Evolutionary conservation across 208 protist species (phyloP), one percentile per base, ranked within the genome.

Genomic region (Wallacemonas sp.): DNA sequence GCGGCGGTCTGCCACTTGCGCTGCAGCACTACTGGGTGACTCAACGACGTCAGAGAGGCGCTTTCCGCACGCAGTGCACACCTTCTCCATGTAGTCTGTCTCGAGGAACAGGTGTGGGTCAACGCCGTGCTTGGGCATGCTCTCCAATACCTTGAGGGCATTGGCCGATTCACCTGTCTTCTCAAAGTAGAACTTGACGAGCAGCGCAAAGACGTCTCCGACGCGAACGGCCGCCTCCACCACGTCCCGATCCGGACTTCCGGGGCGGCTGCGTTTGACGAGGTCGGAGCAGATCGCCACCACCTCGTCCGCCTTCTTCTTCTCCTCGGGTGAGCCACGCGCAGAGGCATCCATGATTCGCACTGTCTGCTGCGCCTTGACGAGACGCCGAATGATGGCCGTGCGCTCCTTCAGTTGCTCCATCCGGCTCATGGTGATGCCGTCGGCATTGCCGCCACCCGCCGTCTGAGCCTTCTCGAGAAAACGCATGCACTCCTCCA

Each of bases 121-220:
- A 38, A 94, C 92, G 16, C 78, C 67, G 60, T 94, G 83, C 66
- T 98, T 94, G 17, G 82, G 67, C 96, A 98, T 98, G 78, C 89
- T 88, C 61, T 97, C 85, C 47, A 98, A 74, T 29, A 96, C 85
- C 47, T 94, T 83, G 66, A 97, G 70, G 1, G 94, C 94, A 62
- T 97, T 90, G 41, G 80, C 74, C 14, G 81, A 39, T 63, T 98
- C 77, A 1, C 81, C 62, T 17, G 89, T 68, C 65, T 87, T 90
- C 34, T 89, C 83, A 65, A 84, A 83, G 70, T 98, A 97, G 55
- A 96, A 96, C 58, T 96, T 87, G 48, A 98, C 92, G 19, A 99
- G 83, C 8, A 98, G 78, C 9, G 95, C 96, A 70, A 95, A 99
- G 24, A 99, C 92, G 65, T 99, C 97, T 24, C 97, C 97, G 26